These are phyloP conservation scores for Chlamydomonas sphaeroides DNA, from an alignment of 139 green algal genomes.

Conservation along the genomic window DNA sequence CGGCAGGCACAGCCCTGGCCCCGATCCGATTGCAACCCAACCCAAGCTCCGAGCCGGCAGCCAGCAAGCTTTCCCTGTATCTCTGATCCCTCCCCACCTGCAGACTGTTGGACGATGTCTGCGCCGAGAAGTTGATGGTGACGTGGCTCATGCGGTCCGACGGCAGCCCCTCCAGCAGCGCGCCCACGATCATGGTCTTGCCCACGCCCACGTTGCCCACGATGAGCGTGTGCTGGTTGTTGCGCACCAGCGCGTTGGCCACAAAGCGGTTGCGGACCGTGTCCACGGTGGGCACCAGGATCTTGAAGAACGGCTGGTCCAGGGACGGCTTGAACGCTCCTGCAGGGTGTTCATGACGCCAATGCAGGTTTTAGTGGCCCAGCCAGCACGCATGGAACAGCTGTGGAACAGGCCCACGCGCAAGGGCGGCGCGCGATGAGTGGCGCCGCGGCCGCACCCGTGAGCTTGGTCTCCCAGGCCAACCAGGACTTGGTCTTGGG, in stretches of 20 bases:
- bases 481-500: conserved; percentile 68
- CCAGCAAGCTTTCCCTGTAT: no score
- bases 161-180: conserved; percentile 70
- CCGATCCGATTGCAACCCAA: no score
- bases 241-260: conserved; percentile 53
- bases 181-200: conserved; percentile 82
- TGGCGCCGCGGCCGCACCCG: no score
- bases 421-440: no score
- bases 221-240: conserved; percentile 71
- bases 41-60: no score
- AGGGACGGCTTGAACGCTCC: conserved; percentile 69
- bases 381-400: no score
- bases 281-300: conserved; percentile 84
- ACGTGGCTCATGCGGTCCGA: conserved; percentile 62
- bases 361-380: no score
- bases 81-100: no score
- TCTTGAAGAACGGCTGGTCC: conserved; percentile 80
- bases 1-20: no score
- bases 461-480: conserved; percentile 79
- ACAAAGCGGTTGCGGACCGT: conserved; percentile 76
- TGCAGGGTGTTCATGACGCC: no score
- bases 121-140: conserved; percentile 83
- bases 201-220: conserved; percentile 82
- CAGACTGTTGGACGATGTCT: conserved; percentile 72
- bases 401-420: no score